Conservation (phyloP, 1,139 yeast genomes). For the Torulaspora pretoriensis region DNA sequence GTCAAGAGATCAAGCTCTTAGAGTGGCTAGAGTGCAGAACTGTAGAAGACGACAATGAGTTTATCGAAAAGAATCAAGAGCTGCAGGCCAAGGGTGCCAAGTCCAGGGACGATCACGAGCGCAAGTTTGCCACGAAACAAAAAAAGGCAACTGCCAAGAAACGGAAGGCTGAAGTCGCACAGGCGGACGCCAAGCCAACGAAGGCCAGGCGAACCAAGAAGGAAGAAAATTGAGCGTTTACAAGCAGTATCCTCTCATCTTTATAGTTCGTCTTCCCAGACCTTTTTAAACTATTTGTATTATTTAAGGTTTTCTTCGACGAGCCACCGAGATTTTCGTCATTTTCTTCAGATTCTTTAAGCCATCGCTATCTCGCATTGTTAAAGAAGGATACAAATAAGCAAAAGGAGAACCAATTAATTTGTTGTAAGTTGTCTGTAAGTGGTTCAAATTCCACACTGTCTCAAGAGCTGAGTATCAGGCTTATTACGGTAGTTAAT, state of each 20-base stretch:
- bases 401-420: not conserved
- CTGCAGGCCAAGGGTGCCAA: conserved; percentile 54
- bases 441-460: not conserved
- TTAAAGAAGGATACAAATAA: not conserved
- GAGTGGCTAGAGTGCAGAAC: conserved; percentile 45
- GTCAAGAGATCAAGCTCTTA: conserved; percentile 69
- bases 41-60: conserved; percentile 55
- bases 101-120: conserved; percentile 48
- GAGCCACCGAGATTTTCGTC: no score
- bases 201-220: conserved; percentile 8
- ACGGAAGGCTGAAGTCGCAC: conserved; percentile 13
- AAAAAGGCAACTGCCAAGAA: conserved; percentile 20
- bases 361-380: not conserved
- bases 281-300: no score
- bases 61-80: conserved; percentile 44
- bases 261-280: no score
- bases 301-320: no score
- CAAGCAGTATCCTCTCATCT: no score
- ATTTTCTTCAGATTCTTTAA: no score
- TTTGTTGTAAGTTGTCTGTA: no score
- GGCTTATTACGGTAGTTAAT: not conserved
- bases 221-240: not conserved
- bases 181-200: conserved; percentile 4
- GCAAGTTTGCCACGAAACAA: conserved; percentile 38
- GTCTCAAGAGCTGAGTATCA: not conserved